Percentiles rank a stretch among this genome's conserved stretches.
These are phyloP conservation scores for Apiotrichum siamense DNA, from an alignment of 1,284 basidiomycete species.

Conservation along the genomic window DNA sequence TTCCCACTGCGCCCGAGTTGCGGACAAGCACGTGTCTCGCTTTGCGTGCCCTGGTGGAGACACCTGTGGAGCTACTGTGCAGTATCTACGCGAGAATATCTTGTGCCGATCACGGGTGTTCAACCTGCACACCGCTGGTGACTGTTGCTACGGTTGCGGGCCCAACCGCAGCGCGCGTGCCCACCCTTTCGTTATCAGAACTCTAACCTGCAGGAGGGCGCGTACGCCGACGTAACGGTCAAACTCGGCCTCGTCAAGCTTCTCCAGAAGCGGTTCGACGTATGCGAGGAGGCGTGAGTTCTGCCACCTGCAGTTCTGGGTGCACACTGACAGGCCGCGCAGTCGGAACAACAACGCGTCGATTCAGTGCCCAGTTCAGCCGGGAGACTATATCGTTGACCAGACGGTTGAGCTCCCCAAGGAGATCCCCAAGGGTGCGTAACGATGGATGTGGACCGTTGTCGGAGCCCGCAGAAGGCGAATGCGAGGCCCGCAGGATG, in stretches of 20 bases:
- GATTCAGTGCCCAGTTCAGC: constrained; percentile 53
- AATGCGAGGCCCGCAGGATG: too few relatives aligned
- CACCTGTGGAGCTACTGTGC: neutral
- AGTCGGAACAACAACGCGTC: constrained; percentile 37
- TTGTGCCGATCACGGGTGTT: too few relatives aligned
- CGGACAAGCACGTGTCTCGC: neutral
- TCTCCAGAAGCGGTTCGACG: constrained; percentile 70
- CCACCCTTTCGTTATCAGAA: too few relatives aligned
- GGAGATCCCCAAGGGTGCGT: constrained; percentile 75
- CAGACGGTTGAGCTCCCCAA: constrained; percentile 78
- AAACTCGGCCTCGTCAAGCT: constrained; percentile 85
- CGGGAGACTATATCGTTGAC: constrained; percentile 61
- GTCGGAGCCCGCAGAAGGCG: too few relatives aligned
- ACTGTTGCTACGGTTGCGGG: too few relatives aligned
- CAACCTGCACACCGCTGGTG: too few relatives aligned
- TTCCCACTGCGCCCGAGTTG: too few relatives aligned
- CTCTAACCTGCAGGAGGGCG: constrained; percentile 62
- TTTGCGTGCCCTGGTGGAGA: neutral
- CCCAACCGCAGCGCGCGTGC: too few relatives aligned
- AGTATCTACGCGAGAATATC: neutral
- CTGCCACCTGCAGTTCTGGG: too few relatives aligned
- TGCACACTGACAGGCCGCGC: neutral
- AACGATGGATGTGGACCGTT: neutral
- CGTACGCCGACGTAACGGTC: constrained; percentile 76
- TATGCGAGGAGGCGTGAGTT: constrained; percentile 87